Conservation (phyloP, 2,329 filamentous ascomycete species). For the Colletotrichum brevisporum region DNA sequence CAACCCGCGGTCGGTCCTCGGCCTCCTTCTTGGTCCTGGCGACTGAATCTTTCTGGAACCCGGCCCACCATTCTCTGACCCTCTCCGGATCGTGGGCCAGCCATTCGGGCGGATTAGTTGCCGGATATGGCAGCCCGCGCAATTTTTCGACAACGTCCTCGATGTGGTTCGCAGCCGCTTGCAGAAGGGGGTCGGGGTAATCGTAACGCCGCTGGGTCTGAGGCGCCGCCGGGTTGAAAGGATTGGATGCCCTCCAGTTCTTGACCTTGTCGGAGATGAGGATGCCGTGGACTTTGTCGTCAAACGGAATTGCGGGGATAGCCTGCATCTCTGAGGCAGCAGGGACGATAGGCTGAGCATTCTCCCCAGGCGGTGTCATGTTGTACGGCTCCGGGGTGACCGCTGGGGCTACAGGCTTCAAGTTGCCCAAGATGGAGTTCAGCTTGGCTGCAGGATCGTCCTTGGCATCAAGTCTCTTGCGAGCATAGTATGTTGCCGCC, state of each 20-base stretch:
- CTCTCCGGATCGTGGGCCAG: slow-evolving; percentile 61
- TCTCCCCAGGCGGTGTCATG: slow-evolving; percentile 39
- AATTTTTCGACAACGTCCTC: slow-evolving; percentile 59
- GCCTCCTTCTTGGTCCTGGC: slow-evolving; percentile 56
- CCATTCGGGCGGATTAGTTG: slow-evolving; percentile 67
- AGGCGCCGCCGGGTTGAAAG: slow-evolving; percentile 51
- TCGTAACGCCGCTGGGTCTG: slow-evolving; percentile 49
- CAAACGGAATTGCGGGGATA: slow-evolving; percentile 50
- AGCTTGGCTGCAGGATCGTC: slow-evolving; percentile 53
- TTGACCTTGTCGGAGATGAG: slow-evolving; percentile 60
- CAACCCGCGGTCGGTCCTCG: slow-evolving; percentile 53
- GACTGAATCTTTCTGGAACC: slow-evolving; percentile 58
- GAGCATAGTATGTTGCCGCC: slow-evolving; percentile 58
- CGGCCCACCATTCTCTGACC: slow-evolving; percentile 67
- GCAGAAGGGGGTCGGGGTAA: slow-evolving; percentile 59
- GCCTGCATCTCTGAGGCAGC: slow-evolving; percentile 50
- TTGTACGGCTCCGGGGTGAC: slow-evolving; percentile 38
- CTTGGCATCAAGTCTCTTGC: slow-evolving; percentile 58
- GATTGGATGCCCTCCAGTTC: slow-evolving; percentile 59
- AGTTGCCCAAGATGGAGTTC: slow-evolving; percentile 55
- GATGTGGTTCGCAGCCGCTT: slow-evolving; percentile 58
- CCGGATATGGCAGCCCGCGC: slow-evolving; percentile 62
- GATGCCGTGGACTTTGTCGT: slow-evolving; percentile 58
- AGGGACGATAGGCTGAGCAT: slow-evolving; percentile 46
- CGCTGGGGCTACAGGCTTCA: slow-evolving; percentile 37